Conservation (phyloP, 2,329 filamentous ascomycete species). For the Cryphonectria carpinicola region DNA sequence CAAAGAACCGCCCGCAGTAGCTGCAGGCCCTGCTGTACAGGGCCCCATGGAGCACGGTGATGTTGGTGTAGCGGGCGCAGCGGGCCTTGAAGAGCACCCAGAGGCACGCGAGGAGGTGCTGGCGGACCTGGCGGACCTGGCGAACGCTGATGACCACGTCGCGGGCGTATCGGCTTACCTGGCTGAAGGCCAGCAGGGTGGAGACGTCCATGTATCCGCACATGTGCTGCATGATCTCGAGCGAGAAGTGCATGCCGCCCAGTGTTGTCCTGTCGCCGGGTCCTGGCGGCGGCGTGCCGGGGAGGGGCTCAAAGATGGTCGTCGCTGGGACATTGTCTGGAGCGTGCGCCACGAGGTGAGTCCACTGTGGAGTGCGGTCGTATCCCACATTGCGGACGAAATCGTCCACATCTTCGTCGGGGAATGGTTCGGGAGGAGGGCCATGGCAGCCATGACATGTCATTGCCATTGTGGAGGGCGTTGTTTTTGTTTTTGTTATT, state of each 20-base stretch:
- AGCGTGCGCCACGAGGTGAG: background rate
- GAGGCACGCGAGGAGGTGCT: background rate
- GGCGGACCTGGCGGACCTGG: background rate
- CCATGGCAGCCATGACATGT: no score
- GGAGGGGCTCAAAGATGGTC: background rate
- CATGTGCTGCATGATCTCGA: background rate
- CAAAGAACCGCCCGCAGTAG: background rate
- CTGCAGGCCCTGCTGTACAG: background rate
- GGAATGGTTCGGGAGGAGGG: background rate
- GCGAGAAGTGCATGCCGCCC: background rate
- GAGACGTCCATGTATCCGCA: background rate
- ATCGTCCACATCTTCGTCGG: background rate
- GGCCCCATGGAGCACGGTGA: background rate
- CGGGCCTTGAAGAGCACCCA: background rate
- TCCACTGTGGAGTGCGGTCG: background rate
- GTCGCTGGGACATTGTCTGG: background rate
- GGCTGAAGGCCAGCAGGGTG: background rate
- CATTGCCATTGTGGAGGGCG: no score
- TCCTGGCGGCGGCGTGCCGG: background rate
- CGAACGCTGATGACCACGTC: background rate
- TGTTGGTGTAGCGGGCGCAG: background rate
- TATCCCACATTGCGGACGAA: background rate
- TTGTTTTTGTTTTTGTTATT: no score
- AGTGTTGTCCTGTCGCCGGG: background rate
- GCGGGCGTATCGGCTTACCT: background rate